These are phyloP conservation scores for Aspergillus conjunctus DNA, from an alignment of 495 filamentous ascomycete genomes.

Conservation along the genomic window DNA sequence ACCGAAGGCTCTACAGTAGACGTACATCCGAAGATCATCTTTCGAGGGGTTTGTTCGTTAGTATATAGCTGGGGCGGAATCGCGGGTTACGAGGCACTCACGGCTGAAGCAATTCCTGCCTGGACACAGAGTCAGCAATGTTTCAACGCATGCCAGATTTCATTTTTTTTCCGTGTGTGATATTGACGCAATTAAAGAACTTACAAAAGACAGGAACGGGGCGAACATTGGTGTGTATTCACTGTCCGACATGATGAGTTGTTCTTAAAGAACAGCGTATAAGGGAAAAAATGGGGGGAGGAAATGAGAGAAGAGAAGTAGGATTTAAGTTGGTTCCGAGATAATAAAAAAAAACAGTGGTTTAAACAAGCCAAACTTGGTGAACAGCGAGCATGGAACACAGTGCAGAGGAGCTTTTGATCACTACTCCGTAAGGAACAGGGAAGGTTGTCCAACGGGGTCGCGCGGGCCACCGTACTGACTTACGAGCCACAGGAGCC, in stretches of 20 bases:
- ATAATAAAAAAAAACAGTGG: too few species aligned
- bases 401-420: too few species aligned
- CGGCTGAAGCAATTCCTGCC: conserved; percentile 88
- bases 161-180: background rate
- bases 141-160: background rate
- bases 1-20: conserved; percentile 24
- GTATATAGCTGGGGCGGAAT: conserved; percentile 5
- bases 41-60: conserved; percentile 30
- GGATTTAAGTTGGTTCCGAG: background rate
- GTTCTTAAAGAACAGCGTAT: background rate
- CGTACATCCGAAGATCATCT: conserved; percentile 92
- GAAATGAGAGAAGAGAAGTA: background rate
- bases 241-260: conserved; percentile 63
- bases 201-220: conserved; percentile 97
- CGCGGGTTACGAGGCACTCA: conserved; percentile 58
- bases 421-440: background rate
- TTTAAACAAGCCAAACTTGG: too few species aligned
- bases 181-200: conserved; percentile 29
- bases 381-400: too few species aligned
- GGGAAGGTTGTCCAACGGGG: conserved; percentile 19
- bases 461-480: conserved; percentile 26
- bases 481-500: conserved; percentile 5
- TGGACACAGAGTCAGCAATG: conserved; percentile 32
- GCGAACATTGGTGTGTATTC: conserved; percentile 85
- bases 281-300: background rate